These are phyloP conservation scores for Apiotrichum gracile DNA, from an alignment of 1,284 basidiomycete species.

Conservation along the genomic window DNA sequence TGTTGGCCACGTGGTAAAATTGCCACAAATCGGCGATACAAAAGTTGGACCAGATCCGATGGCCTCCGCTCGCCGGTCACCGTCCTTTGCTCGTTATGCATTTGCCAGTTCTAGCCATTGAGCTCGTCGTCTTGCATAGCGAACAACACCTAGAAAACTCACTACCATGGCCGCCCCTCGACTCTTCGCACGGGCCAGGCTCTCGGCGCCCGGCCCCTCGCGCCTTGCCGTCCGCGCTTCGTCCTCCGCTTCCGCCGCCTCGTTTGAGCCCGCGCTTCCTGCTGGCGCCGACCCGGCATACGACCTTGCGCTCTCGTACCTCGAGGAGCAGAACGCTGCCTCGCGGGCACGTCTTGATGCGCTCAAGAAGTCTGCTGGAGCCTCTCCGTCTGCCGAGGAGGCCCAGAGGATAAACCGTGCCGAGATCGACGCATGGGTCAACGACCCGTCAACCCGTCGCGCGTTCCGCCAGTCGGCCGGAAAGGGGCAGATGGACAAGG, in stretches of 20 bases:
- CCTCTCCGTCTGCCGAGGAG: slow-evolving; percentile 8
- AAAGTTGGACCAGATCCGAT: slow-evolving; percentile 3
- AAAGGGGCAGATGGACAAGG: slow-evolving; percentile 48
- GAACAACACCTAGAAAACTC: background rate
- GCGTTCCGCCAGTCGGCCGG: slow-evolving; percentile 35
- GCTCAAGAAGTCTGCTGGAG: background rate
- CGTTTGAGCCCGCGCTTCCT: slow-evolving; percentile 39
- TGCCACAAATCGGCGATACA: background rate
- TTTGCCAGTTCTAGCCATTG: background rate
- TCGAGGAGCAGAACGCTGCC: slow-evolving; percentile 15
- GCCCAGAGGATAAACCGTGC: slow-evolving; percentile 23
- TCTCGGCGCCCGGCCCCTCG: slow-evolving; percentile 10
- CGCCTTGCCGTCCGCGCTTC: slow-evolving; percentile 14
- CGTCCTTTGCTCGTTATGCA: background rate
- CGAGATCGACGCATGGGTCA: slow-evolving; percentile 37
- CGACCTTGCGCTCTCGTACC: slow-evolving; percentile 40
- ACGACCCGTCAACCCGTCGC: slow-evolving; percentile 38
- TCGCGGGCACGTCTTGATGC: background rate
- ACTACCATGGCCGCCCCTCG: slow-evolving; percentile 14
- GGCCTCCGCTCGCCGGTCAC: too few species aligned
- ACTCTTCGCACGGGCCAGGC: slow-evolving; percentile 13
- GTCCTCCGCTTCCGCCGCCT: slow-evolving; percentile 15
- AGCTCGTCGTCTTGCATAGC: background rate
- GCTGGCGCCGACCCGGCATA: slow-evolving; percentile 38
- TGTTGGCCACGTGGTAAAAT: too few species aligned